phyloP scores from a whole-genome alignment of 306 rosid species.

The Quercus cerris region DNA sequence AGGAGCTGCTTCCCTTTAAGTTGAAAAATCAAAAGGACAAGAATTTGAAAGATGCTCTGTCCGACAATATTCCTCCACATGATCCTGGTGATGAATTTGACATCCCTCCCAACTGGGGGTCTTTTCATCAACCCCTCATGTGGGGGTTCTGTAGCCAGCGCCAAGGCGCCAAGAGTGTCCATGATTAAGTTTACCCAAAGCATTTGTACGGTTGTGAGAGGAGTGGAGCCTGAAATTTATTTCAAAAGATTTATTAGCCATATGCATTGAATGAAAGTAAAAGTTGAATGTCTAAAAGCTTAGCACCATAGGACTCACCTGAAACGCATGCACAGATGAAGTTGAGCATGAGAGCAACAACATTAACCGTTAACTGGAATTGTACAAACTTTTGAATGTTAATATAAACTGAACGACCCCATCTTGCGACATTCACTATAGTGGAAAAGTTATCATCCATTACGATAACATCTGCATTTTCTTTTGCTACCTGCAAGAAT shows the following conservation, averaged over 20 bases:
- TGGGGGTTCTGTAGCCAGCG: slow-evolving; percentile 92
- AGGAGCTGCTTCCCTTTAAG: slow-evolving; percentile 52
- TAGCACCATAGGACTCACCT: slow-evolving; percentile 34
- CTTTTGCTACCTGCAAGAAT: slow-evolving; percentile 85
- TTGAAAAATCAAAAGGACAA: slow-evolving; percentile 59
- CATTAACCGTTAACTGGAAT: slow-evolving; percentile 90
- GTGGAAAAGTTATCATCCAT: slow-evolving; percentile 88
- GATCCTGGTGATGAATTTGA: slow-evolving; percentile 51
- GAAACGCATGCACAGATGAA: slow-evolving; percentile 73
- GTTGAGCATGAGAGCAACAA: slow-evolving; percentile 86
- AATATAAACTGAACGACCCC: slow-evolving; percentile 91
- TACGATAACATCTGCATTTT: slow-evolving; percentile 83
- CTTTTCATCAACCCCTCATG: slow-evolving; percentile 71
- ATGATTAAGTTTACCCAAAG: slow-evolving; percentile 97
- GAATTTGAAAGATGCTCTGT: slow-evolving; percentile 74
- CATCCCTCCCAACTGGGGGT: slow-evolving; percentile 66
- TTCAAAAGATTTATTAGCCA: background rate
- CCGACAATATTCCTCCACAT: slow-evolving; percentile 94
- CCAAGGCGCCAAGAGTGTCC: slow-evolving; percentile 95
- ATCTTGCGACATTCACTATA: slow-evolving; percentile 72
- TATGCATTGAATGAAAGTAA: background rate
- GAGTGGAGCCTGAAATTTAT: slow-evolving; percentile 65
- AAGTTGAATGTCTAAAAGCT: background rate
- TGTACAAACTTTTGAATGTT: slow-evolving; percentile 95
- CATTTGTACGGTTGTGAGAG: slow-evolving; percentile 94